phyloP scores from a whole-genome alignment of 179 eudicot species.

The Spinacia oleracea region DNA sequence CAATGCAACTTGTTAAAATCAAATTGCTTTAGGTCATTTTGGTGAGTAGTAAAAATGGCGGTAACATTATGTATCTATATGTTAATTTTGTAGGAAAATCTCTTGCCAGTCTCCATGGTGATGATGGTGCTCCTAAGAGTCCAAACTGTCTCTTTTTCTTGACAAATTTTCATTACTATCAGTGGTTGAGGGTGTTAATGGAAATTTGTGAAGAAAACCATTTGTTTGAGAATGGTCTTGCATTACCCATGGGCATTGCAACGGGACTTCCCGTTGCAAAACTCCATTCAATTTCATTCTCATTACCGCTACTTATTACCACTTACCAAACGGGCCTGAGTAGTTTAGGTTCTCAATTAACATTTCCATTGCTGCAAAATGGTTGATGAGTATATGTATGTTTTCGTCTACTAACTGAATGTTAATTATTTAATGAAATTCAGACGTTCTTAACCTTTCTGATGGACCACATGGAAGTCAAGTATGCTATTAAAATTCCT shows the following conservation, averaged over 20 bases:
- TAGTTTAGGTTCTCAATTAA: neutral
- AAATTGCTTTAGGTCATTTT: neutral
- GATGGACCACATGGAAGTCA: neutral
- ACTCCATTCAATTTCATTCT: too few species aligned
- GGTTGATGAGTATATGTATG: neutral
- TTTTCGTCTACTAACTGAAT: neutral
- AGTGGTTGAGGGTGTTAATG: neutral
- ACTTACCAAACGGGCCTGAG: neutral
- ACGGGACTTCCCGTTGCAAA: neutral
- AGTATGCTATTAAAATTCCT: neutral
- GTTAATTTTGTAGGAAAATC: too few species aligned
- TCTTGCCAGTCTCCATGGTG: too few species aligned
- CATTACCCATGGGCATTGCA: neutral
- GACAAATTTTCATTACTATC: neutral
- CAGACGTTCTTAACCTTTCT: neutral
- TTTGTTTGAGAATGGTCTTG: neutral
- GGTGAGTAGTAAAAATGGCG: neutral
- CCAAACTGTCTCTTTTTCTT: too few species aligned
- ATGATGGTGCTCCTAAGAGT: too few species aligned
- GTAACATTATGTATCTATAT: neutral
- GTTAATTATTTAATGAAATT: neutral
- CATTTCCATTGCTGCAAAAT: neutral
- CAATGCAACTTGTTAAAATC: neutral
- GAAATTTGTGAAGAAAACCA: neutral
- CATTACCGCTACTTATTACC: neutral